phyloP scores from a whole-genome alignment of 805 yeast species.

The Metschnikowia continentalis region DNA sequence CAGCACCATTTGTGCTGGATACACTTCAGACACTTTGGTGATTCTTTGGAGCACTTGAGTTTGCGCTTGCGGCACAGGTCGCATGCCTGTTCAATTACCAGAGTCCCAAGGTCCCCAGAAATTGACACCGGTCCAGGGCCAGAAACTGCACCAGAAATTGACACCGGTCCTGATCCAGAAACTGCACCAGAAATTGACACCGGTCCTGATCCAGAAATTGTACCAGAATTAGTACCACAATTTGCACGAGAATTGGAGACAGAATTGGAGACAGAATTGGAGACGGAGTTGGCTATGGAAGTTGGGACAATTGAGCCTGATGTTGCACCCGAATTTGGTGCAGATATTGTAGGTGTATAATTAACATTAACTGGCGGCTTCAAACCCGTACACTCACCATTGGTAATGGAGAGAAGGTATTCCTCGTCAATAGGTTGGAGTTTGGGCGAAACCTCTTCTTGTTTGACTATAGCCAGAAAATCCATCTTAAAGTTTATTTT shows the following conservation, averaged over 20 bases:
- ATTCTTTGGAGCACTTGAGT: constrained; percentile 74
- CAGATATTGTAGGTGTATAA: no score
- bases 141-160: neutral
- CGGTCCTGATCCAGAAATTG: no score
- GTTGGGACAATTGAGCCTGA: no score
- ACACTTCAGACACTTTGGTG: constrained; percentile 75
- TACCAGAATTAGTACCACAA: no score
- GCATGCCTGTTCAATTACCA: constrained; percentile 56
- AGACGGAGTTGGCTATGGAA: no score
- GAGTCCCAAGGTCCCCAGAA: neutral
- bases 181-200: no score
- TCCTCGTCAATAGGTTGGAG: neutral
- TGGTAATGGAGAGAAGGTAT: no score
- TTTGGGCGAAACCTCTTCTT: neutral
- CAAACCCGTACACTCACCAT: no score
- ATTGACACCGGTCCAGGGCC: neutral
- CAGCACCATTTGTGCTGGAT: constrained; percentile 69
- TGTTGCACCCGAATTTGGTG: no score
- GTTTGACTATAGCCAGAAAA: neutral
- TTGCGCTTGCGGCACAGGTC: constrained; percentile 81
- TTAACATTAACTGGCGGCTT: no score
- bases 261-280: no score
- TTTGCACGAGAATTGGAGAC: no score
- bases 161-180: neutral
- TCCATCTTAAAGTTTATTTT: neutral